Conservation (phyloP, 2,329 filamentous ascomycete species). For the Chrysoporthe austroafricana region DNA sequence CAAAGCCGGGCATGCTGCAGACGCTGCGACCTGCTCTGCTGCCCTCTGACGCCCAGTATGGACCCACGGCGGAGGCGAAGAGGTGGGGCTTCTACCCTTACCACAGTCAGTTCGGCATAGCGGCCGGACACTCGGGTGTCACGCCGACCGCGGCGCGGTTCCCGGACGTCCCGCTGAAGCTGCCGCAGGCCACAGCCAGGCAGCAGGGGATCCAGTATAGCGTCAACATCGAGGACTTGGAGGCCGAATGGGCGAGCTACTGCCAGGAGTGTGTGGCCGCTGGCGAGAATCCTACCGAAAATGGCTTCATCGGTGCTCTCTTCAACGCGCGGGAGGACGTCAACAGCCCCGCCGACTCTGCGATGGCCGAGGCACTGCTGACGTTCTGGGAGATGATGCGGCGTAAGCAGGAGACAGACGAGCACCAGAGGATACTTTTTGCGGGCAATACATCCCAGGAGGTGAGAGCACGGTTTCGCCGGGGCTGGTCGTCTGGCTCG, state of each 20-base stretch:
- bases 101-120: background rate
- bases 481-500: background rate
- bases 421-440: constrained; percentile 26
- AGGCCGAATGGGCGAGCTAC: background rate
- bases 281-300: constrained; percentile 5
- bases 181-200: background rate
- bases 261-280: background rate
- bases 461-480: background rate
- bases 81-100: constrained; percentile 20
- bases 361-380: constrained; percentile 9
- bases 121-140: constrained; percentile 7
- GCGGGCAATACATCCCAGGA: constrained; percentile 16
- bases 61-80: constrained; percentile 20
- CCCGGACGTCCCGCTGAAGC: constrained; percentile 3
- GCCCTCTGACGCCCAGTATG: background rate
- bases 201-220: background rate
- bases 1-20: constrained; percentile 13
- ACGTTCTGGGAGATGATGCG: background rate
- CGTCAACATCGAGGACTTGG: constrained; percentile 14
- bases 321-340: background rate
- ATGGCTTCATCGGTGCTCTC: constrained; percentile 1
- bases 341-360: background rate
- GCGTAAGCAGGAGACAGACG: constrained; percentile 3
- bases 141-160: constrained; percentile 16
- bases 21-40: constrained; percentile 19